Conservation (phyloP, 176 grass and related monocot genomes). For the Bolboschoenus planiculmis region DNA sequence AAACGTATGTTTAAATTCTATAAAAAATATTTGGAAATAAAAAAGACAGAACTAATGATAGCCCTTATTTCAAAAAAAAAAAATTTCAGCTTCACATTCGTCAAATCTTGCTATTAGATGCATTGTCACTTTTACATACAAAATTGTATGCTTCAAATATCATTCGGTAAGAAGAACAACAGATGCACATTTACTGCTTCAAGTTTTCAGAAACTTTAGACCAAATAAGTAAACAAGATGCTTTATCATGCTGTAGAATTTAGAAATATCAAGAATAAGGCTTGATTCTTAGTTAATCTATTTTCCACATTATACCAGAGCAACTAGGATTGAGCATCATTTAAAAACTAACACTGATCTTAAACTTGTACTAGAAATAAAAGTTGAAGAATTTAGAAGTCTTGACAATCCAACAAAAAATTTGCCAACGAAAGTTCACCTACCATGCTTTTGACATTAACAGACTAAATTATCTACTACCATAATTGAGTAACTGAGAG, state of each 20-base stretch:
- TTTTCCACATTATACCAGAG: neutral
- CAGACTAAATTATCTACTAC: conserved; percentile 15
- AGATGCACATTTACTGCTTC: neutral
- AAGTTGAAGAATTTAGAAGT: neutral
- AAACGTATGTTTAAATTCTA: no score
- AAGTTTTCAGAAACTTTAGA: neutral
- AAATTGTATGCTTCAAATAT: neutral
- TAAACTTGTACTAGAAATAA: neutral
- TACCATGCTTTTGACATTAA: conserved; percentile 12
- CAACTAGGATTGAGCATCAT: neutral
- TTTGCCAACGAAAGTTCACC: neutral
- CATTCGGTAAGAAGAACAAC: neutral
- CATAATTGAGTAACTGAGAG: neutral
- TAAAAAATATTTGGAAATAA: no score
- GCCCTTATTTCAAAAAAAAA: no score
- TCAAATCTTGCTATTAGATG: neutral
- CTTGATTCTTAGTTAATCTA: neutral
- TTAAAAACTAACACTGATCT: neutral
- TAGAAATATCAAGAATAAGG: neutral
- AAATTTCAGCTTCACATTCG: neutral
- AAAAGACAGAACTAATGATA: no score
- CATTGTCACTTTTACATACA: neutral
- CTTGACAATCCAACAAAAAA: conserved; percentile 1
- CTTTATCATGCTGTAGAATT: neutral
- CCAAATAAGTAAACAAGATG: neutral